Evolutionary conservation across 352 stramenopile genomes (phyloP).

Genomic region (Phytophthora brassicae): DNA sequence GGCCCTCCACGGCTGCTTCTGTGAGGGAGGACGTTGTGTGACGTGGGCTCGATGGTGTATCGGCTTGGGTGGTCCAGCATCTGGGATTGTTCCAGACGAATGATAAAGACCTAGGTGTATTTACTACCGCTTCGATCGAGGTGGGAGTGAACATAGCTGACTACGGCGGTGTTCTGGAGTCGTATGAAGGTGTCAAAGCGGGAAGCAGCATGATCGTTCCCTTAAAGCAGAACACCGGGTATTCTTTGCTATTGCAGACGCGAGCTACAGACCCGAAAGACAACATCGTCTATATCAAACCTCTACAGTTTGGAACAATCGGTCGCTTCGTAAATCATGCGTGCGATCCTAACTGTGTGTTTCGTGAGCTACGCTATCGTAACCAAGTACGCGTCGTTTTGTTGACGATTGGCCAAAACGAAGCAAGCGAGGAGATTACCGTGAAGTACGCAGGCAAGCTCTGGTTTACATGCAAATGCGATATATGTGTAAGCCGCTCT

Average conservation of each 20-base stretch:
- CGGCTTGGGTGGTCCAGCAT: no score
- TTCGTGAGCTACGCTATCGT: not conserved
- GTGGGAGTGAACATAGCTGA: no score
- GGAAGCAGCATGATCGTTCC: no score
- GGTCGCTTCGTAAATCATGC: not conserved
- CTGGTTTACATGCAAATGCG: not conserved
- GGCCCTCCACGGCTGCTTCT: no score
- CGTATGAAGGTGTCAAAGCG: no score
- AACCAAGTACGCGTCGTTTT: not conserved
- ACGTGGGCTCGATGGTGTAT: no score
- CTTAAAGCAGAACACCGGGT: not conserved
- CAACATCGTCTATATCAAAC: not conserved
- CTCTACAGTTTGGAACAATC: not conserved
- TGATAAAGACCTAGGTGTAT: no score
- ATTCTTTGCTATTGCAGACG: not conserved
- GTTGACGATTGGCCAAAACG: not conserved
- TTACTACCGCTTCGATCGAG: no score
- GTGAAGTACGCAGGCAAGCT: not conserved
- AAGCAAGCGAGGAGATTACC: not conserved
- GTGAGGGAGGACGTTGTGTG: no score
- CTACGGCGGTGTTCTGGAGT: no score
- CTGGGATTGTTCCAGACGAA: no score
- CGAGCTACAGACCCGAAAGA: not conserved
- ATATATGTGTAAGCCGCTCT: no score
- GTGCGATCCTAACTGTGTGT: not conserved